phyloP scores from a whole-genome alignment of 495 filamentous ascomycete genomes.

The Parmelia sp. region DNA sequence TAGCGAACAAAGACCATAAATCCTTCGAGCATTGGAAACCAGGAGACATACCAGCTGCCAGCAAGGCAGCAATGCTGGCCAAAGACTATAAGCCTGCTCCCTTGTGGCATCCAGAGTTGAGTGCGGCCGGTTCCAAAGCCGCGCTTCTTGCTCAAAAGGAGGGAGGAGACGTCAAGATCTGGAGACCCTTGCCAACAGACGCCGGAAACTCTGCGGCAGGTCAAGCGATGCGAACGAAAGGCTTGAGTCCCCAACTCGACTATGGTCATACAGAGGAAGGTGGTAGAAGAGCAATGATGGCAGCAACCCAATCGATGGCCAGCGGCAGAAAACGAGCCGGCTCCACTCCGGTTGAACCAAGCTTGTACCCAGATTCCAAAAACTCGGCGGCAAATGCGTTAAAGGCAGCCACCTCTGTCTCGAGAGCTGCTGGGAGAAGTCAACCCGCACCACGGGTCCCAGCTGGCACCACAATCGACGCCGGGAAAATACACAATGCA shows the following conservation, averaged over 20 bases:
- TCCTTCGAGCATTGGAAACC: conserved; percentile 56
- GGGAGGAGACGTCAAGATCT: conserved; percentile 46
- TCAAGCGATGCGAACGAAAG: conserved; percentile 46
- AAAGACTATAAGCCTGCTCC: conserved; percentile 57
- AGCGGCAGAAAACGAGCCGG: conserved; percentile 56
- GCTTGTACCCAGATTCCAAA: conserved; percentile 50
- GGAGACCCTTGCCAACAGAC: conserved; percentile 40
- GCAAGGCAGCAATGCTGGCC: conserved; percentile 60
- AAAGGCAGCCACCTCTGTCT: conserved; percentile 58
- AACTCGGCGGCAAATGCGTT: conserved; percentile 59
- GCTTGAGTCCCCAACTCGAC: conserved; percentile 37
- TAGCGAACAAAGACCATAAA: conserved; percentile 65
- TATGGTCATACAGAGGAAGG: conserved; percentile 41
- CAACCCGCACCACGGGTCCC: conserved; percentile 14
- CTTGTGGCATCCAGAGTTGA: conserved; percentile 48
- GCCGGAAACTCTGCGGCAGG: conserved; percentile 55
- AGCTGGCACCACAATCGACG: conserved; percentile 44
- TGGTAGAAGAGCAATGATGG: conserved; percentile 57
- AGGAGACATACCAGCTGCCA: conserved; percentile 53
- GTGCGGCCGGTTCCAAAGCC: conserved; percentile 61
- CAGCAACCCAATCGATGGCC: conserved; percentile 68
- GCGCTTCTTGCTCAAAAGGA: conserved; percentile 63
- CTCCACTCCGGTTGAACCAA: conserved; percentile 50
- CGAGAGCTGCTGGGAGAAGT: conserved; percentile 31
- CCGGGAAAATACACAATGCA: conserved; percentile 50